Evolutionary conservation across 352 stramenopile genomes (phyloP), one percentile per base, ranked within the genome.

Genomic region (Aphanomyces stellatus): DNA sequence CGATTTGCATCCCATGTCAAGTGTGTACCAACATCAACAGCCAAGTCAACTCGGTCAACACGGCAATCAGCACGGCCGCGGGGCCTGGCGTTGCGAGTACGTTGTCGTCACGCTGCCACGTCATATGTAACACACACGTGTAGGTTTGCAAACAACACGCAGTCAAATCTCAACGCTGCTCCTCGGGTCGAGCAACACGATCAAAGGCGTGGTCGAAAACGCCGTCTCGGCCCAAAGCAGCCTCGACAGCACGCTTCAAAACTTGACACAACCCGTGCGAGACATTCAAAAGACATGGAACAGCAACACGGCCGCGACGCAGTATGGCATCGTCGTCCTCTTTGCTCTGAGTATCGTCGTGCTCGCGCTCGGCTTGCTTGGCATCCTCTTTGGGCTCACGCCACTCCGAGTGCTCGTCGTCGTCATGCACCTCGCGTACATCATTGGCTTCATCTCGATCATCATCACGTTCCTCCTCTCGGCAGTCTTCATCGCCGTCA

Each of bases 371-470:
- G 82, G 82, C 0, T 72, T 88, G n/a, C 62, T 90, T 17, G 82
- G 82, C 4, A 71, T 90, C 22, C 71, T 90, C 34, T 87, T 88
- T 30, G 82, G 80, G 0, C 69, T 88, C 31, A 90, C 80, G 25
- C 77, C 79, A 0, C 62, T 84, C 31, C 87, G 87, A 53, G 71
- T 73, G 27, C 59, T 90, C 8, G 80, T 79, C 41, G 82, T 86
- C 63, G 75, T 90, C 69, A 87, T 90, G 70, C 79, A 90, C 70
- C 70, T 90, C 62, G 80, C 80, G 17, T 90, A 87, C 69, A 74
- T 88, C 53, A 66, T 90, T 28, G 82, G 80, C 7, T 88, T 88
- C 59, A 74, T 90, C 49, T 76, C 74, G 30, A 73, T 90, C 25
- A 73, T 88, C 53, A 46, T 90, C 19, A 82, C 75, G 6, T 88